phyloP scores from a whole-genome alignment of 2,329 filamentous ascomycete genomes.

The Botrytis cinerea region DNA sequence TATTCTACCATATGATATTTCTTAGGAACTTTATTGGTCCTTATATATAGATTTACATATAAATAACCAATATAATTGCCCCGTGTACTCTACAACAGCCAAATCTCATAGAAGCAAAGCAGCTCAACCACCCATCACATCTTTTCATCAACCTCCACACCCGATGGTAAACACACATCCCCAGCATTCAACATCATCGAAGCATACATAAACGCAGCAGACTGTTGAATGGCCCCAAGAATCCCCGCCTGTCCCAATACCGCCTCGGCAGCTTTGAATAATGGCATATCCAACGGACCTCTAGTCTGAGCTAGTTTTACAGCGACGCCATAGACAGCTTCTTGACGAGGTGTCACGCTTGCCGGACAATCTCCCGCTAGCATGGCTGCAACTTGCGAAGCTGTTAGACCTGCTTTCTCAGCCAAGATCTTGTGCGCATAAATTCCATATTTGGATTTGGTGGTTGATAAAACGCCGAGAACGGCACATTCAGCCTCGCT shows the following conservation, averaged over 20 bases:
- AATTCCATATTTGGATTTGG: neutral
- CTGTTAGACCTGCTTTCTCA: conserved; percentile 2
- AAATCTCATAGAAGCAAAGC: neutral
- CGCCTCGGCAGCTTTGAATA: neutral
- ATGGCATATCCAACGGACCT: neutral
- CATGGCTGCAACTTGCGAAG: neutral
- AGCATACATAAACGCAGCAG: conserved; percentile 12
- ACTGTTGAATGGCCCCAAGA: neutral
- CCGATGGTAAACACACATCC: neutral
- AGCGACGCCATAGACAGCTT: neutral
- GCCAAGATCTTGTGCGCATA: conserved; percentile 12
- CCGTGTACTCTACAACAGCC: neutral
- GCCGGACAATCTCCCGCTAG: neutral
- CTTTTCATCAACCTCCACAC: neutral
- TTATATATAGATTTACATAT: neutral
- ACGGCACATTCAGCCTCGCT: conserved; percentile 1
- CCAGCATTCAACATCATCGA: conserved; percentile 17
- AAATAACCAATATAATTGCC: neutral
- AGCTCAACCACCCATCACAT: neutral
- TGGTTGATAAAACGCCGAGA: conserved; percentile 1
- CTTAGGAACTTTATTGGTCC: too few species aligned
- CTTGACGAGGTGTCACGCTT: neutral
- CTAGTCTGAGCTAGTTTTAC: neutral
- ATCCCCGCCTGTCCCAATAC: neutral
- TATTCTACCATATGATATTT: neutral